A percentile compares a stretch with the other conserved stretches of the same genome.
Conservation (phyloP, 2,329 filamentous ascomycete genomes). For the Colletotrichum plurivorum region DNA sequence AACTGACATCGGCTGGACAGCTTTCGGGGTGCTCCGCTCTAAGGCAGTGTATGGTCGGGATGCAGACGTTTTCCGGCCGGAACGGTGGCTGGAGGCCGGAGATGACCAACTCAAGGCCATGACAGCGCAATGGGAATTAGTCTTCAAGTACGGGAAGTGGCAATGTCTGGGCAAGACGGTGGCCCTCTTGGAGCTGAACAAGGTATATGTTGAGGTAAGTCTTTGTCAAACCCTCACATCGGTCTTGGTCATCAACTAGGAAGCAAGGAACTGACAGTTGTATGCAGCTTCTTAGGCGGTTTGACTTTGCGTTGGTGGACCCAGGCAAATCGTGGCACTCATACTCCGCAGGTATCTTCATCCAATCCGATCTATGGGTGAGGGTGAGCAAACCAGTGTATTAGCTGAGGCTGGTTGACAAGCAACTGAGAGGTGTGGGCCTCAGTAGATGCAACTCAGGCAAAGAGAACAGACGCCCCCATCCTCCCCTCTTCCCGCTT, state of each 20-base stretch:
- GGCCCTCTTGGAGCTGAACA: slow-evolving; percentile 60
- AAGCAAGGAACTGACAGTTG: background rate
- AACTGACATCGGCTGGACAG: slow-evolving; percentile 59
- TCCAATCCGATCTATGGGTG: slow-evolving; percentile 50
- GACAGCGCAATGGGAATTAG: slow-evolving; percentile 55
- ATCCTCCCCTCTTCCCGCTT: too few species aligned
- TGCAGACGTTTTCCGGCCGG: slow-evolving; percentile 60
- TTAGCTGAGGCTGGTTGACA: background rate
- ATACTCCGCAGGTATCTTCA: slow-evolving; percentile 51
- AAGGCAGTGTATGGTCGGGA: slow-evolving; percentile 56
- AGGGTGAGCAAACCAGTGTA: slow-evolving; percentile 43
- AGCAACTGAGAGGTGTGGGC: background rate
- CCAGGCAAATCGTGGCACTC: slow-evolving; percentile 50
- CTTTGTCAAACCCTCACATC: background rate
- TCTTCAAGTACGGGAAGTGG: slow-evolving; percentile 60
- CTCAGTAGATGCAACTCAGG: too few species aligned
- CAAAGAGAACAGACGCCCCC: too few species aligned
- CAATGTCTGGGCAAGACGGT: slow-evolving; percentile 62
- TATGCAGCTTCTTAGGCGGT: slow-evolving; percentile 49
- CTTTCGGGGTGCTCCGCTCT: slow-evolving; percentile 56
- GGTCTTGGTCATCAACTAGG: background rate
- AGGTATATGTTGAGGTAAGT: slow-evolving; percentile 59
- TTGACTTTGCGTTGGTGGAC: slow-evolving; percentile 50
- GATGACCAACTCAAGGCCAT: slow-evolving; percentile 51
- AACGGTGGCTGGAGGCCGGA: slow-evolving; percentile 61